phyloP scores from a whole-genome alignment of 768 basidiomycete genomes.

The Calocera viscosa region DNA sequence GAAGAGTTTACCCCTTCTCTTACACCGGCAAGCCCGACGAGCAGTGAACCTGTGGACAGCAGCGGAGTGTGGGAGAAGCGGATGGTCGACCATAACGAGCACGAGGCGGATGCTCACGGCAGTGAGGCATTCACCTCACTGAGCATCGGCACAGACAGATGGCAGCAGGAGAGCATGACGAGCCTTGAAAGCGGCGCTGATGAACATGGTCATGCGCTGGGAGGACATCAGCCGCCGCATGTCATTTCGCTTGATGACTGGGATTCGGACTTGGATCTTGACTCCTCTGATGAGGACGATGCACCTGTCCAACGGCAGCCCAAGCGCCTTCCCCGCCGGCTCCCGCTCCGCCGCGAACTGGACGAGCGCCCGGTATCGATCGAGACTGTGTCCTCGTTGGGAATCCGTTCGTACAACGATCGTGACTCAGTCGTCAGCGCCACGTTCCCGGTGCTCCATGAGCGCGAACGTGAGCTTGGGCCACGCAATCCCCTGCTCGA shows the following conservation, averaged over 20 bases:
- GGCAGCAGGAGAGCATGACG: conserved; percentile 7
- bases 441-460: conserved; percentile 6
- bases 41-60: not conserved
- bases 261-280: conserved; percentile 51
- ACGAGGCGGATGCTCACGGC: not conserved
- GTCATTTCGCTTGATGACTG: conserved; percentile 68
- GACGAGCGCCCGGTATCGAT: conserved; percentile 65
- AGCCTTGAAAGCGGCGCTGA: not conserved
- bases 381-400: conserved; percentile 66
- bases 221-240: conserved; percentile 35
- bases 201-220: not conserved
- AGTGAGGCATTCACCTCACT: not conserved
- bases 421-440: conserved; percentile 13
- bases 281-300: conserved; percentile 40
- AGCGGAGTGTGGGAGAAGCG: conserved; percentile 1
- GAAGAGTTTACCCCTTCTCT: not conserved
- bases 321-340: conserved; percentile 42
- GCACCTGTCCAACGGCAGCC: conserved; percentile 22
- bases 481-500: not conserved
- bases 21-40: not conserved
- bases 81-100: not conserved
- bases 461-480: conserved; percentile 8
- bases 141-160: not conserved
- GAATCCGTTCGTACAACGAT: conserved; percentile 29
- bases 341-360: conserved; percentile 67